These are phyloP conservation scores for Moesziomyces antarcticus DNA, from an alignment of 1,284 basidiomycete genomes.

Conservation along the genomic window DNA sequence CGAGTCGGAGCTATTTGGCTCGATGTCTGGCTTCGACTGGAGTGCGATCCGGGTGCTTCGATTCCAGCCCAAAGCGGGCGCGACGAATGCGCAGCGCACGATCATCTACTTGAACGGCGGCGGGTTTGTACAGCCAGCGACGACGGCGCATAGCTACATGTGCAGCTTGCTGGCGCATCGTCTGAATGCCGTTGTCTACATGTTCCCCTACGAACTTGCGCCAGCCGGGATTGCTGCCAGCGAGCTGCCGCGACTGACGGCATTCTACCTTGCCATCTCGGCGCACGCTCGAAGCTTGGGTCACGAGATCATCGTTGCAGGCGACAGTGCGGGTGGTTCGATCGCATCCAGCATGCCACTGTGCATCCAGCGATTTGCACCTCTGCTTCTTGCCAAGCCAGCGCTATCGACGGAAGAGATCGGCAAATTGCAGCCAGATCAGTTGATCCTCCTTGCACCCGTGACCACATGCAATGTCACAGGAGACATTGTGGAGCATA, in stretches of 20 bases:
- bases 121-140: conserved; percentile 3
- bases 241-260: conserved; percentile 4
- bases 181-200: conserved; percentile 5
- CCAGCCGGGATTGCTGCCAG: conserved; percentile 3
- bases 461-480: conserved; percentile 1
- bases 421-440: conserved; percentile 4
- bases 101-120: conserved; percentile 9
- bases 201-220: conserved; percentile 8
- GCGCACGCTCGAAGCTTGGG: conserved; percentile 1
- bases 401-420: background rate
- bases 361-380: conserved; percentile 7
- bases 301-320: conserved; percentile 9
- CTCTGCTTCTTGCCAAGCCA: background rate
- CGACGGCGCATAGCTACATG: conserved; percentile 5
- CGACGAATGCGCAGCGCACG: background rate
- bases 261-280: conserved; percentile 3
- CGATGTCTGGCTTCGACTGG: conserved; percentile 1
- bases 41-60: conserved; percentile 4
- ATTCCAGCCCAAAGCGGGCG: conserved; percentile 2
- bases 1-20: background rate
- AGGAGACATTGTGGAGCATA: background rate
- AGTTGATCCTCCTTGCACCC: conserved; percentile 7
- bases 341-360: conserved; percentile 8
- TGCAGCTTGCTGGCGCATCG: conserved; percentile 8
- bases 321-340: conserved; percentile 9